Evolutionary conservation across 163 green algal genomes (phyloP).

Genomic region (Chlamydomonas reinhardtii): DNA sequence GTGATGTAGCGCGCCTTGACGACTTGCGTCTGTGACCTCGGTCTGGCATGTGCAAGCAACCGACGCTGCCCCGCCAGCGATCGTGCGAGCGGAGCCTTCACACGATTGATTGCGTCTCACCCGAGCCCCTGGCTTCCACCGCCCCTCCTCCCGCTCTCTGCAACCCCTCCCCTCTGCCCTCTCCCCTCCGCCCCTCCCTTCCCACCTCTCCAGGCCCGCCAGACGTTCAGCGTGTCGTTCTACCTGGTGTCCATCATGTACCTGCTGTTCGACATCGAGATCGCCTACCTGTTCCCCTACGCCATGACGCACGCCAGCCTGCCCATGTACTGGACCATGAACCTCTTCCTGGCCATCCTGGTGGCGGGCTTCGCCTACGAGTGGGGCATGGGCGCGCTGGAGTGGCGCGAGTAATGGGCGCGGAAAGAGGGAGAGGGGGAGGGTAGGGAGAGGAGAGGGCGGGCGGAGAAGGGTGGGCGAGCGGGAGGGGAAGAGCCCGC

Average conservation of each 20-base stretch:
- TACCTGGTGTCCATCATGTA: constrained; percentile 74
- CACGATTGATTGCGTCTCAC: too few relatives aligned
- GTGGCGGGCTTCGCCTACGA: constrained; percentile 65
- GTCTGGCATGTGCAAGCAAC: too few relatives aligned
- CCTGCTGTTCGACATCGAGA: constrained; percentile 71
- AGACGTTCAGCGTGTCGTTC: constrained; percentile 67
- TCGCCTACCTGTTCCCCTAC: constrained; percentile 66
- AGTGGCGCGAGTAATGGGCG: constrained; percentile 50
- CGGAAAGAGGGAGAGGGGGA: not conserved
- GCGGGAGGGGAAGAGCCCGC: too few relatives aligned
- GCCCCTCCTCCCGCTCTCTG: too few relatives aligned
- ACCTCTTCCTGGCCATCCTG: constrained; percentile 66
- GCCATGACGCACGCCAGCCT: constrained; percentile 60
- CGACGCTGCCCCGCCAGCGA: too few relatives aligned
- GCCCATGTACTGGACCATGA: constrained; percentile 70
- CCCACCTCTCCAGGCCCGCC: constrained; percentile 46
- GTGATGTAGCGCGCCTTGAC: too few relatives aligned
- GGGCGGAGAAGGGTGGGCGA: too few relatives aligned
- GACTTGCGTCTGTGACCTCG: too few relatives aligned
- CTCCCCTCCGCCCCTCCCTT: not conserved
- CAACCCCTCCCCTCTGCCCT: not conserved
- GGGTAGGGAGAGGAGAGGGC: too few relatives aligned
- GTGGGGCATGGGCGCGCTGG: constrained; percentile 60
- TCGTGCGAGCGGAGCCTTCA: too few relatives aligned
- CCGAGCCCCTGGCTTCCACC: too few relatives aligned